phyloP scores from a whole-genome alignment of 257 asterid species.

The Penstemon davidsonii region DNA sequence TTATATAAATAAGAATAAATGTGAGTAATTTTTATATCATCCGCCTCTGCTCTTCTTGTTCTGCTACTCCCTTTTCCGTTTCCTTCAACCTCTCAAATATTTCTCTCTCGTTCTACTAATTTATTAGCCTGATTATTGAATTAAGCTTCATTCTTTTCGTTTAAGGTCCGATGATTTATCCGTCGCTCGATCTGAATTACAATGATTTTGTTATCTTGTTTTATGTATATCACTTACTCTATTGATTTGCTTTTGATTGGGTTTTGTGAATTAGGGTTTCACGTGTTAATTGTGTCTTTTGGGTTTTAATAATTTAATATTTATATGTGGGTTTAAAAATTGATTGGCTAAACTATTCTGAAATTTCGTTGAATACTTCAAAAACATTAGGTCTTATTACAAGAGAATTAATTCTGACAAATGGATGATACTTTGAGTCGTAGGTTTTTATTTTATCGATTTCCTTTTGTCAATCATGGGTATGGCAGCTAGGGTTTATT shows the following conservation, averaged over 20 bases:
- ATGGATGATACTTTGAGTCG: neutral
- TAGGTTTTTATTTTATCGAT: neutral
- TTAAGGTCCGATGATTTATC: neutral
- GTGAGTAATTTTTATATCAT: slow-evolving; percentile 1
- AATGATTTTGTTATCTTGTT: neutral
- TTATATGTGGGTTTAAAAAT: neutral
- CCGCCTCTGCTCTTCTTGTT: slow-evolving; percentile 17
- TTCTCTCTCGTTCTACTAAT: neutral
- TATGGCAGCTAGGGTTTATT: neutral
- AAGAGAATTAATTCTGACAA: neutral
- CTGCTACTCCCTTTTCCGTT: slow-evolving; percentile 15
- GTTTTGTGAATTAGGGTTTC: slow-evolving; percentile 6
- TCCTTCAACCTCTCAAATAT: slow-evolving; percentile 17
- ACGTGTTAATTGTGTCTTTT: neutral
- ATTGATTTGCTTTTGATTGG: neutral
- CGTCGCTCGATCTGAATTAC: slow-evolving; percentile 5
- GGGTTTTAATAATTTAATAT: neutral
- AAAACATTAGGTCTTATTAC: neutral
- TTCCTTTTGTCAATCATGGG: neutral
- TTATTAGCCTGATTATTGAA: neutral
- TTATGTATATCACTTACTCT: neutral
- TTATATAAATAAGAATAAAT: too few species aligned
- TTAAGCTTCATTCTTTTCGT: neutral
- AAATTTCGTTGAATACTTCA: neutral
- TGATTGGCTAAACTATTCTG: neutral